Evolutionary conservation across 768 basidiomycete genomes (phyloP).

Genomic region (Pholiota microspora): DNA sequence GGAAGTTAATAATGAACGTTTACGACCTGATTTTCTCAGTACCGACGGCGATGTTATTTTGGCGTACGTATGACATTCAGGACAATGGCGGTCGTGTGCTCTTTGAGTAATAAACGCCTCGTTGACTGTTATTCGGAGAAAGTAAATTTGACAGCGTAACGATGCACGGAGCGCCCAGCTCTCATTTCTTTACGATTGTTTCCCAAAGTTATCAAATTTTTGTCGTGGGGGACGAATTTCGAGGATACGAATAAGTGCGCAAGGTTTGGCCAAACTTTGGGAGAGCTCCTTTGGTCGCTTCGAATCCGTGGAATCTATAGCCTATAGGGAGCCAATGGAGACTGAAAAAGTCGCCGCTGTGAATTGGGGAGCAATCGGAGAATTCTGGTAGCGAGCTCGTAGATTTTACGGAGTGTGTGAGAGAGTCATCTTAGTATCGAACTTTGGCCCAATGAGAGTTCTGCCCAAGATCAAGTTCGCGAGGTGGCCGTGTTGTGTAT

Average conservation of each 20-base stretch:
- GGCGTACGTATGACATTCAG: background rate
- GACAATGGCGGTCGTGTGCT: background rate
- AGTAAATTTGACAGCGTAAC: background rate
- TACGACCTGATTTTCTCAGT: background rate
- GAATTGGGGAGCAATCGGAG: background rate
- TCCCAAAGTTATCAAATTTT: background rate
- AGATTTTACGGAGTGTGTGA: background rate
- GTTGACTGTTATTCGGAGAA: background rate
- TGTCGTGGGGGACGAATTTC: background rate
- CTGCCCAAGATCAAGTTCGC: too few relatives aligned
- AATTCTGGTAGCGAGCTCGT: background rate
- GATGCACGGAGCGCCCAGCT: too few relatives aligned
- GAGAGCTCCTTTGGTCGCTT: too few relatives aligned
- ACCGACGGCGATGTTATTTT: conserved; percentile 3
- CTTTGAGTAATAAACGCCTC: background rate
- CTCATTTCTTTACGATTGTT: background rate
- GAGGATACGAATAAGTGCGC: background rate
- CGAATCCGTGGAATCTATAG: too few relatives aligned
- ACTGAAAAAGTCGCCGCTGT: background rate
- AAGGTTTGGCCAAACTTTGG: background rate
- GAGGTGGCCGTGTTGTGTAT: background rate
- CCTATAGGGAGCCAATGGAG: too few relatives aligned
- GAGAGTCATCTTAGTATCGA: too few relatives aligned
- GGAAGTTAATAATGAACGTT: too few relatives aligned
- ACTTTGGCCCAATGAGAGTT: too few relatives aligned